phyloP scores from a whole-genome alignment of 2,329 filamentous ascomycete species.

The Aspergillus carbonarius region DNA sequence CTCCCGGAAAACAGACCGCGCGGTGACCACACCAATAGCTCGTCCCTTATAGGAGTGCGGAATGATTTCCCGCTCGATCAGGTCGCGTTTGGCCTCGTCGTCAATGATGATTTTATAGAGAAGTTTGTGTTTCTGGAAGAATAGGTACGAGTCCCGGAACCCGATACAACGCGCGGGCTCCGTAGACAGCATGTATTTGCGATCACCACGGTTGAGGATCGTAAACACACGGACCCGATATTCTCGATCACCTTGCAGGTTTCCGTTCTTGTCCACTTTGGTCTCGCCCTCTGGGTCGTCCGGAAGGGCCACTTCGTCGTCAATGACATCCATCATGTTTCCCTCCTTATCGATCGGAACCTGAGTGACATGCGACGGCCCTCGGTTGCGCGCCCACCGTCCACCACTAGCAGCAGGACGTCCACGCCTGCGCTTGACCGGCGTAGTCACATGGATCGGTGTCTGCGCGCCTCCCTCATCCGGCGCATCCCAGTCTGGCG shows the following conservation, averaged over 20 bases:
- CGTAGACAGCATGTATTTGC: constrained; percentile 97
- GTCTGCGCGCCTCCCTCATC: constrained; percentile 51
- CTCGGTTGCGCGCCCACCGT: constrained; percentile 71
- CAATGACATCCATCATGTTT: constrained; percentile 81
- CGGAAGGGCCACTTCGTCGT: constrained; percentile 88
- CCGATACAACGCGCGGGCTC: constrained; percentile 95
- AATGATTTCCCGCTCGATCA: constrained; percentile 93
- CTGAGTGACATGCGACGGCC: constrained; percentile 72
- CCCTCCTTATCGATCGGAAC: constrained; percentile 92
- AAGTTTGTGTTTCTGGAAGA: constrained; percentile 96
- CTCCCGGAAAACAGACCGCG: constrained; percentile 93
- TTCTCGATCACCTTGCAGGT: constrained; percentile 78
- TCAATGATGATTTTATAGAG: constrained; percentile 98
- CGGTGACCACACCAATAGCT: constrained; percentile 94
- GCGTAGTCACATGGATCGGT: constrained; percentile 50
- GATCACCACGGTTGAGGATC: constrained; percentile 75
- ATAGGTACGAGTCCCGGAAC: constrained; percentile 96
- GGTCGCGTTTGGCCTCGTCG: constrained; percentile 93
- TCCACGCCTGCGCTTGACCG: constrained; percentile 58
- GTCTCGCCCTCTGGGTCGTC: constrained; percentile 84
- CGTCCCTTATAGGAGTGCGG: constrained; percentile 98
- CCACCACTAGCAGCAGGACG: constrained; percentile 56
- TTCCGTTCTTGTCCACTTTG: constrained; percentile 88
- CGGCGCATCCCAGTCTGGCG: constrained; percentile 70
- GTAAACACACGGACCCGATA: constrained; percentile 96